These are phyloP conservation scores for Suhomyces kilbournensis DNA, from an alignment of 805 yeast species.

Conservation along the genomic window DNA sequence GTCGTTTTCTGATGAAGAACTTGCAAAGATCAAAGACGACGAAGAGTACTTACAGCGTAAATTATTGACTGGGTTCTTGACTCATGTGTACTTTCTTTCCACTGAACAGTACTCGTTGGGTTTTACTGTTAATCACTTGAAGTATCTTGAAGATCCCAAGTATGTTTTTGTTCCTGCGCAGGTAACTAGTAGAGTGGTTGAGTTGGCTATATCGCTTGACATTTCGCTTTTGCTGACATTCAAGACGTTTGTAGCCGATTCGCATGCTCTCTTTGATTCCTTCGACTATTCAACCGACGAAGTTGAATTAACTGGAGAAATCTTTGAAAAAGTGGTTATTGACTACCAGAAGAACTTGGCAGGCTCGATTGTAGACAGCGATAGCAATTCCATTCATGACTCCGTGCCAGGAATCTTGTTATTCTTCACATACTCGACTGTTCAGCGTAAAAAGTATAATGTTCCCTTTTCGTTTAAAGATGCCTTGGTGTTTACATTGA, in stretches of 20 bases:
- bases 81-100: constrained; percentile 47
- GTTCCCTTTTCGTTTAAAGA: constrained; percentile 13
- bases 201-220: constrained; percentile 63
- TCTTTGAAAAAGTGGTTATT: constrained; percentile 39
- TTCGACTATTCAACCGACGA: constrained; percentile 19
- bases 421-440: constrained; percentile 13
- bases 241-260: constrained; percentile 29
- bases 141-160: constrained; percentile 1
- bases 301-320: constrained; percentile 30
- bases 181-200: constrained; percentile 20
- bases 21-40: constrained; percentile 43
- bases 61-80: constrained; percentile 59
- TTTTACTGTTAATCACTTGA: constrained; percentile 21
- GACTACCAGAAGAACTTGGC: constrained; percentile 39
- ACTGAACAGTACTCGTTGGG: constrained; percentile 16
- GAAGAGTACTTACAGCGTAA: constrained; percentile 64
- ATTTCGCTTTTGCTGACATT: constrained; percentile 49
- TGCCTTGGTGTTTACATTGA: constrained; percentile 20
- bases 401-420: constrained; percentile 26
- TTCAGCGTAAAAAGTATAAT: constrained; percentile 2
- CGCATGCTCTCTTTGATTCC: constrained; percentile 41
- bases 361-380: constrained; percentile 22
- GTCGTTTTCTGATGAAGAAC: constrained; percentile 32
- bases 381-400: constrained; percentile 25
- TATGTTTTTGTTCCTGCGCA: background rate